A percentile compares a stretch with the other conserved stretches of the same genome.
phyloP scores from a whole-genome alignment of 176 grass and related monocot genomes.

The Oryza glaberrima region DNA sequence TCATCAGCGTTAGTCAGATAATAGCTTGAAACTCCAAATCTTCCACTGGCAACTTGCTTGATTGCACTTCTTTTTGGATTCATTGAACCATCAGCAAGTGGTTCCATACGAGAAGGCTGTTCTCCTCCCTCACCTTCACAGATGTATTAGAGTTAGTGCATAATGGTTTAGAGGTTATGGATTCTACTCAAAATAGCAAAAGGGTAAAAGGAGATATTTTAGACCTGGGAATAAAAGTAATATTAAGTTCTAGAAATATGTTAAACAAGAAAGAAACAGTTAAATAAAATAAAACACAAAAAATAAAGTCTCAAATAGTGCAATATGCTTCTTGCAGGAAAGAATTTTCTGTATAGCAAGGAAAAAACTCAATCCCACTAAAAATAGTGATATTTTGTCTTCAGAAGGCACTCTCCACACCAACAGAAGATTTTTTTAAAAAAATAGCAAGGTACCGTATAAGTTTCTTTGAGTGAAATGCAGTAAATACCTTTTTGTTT shows the following conservation, averaged over 20 bases:
- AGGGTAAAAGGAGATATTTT: slow-evolving; percentile 4
- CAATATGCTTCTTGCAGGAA: not conserved
- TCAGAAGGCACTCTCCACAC: not conserved
- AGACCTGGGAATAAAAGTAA: not conserved
- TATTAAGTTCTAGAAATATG: slow-evolving; percentile 22
- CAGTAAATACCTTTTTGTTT: slow-evolving; percentile 10
- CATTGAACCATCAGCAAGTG: slow-evolving; percentile 82
- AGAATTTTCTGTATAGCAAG: not conserved
- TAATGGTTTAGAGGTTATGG: not conserved
- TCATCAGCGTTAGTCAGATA: slow-evolving; percentile 98
- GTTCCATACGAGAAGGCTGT: slow-evolving; percentile 92
- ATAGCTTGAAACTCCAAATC: slow-evolving; percentile 97
- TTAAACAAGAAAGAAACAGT: not conserved
- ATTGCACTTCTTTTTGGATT: slow-evolving; percentile 98
- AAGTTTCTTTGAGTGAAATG: slow-evolving; percentile 29
- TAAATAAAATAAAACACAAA: slow-evolving; percentile 1
- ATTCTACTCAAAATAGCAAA: slow-evolving; percentile 24
- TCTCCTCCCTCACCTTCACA: slow-evolving; percentile 95
- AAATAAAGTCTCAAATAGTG: slow-evolving; percentile 1
- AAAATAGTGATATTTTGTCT: not conserved
- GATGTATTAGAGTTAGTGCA: slow-evolving; percentile 13
- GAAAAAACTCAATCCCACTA: slow-evolving; percentile 9
- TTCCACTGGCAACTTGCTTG: slow-evolving; percentile 97
- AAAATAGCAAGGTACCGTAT: slow-evolving; percentile 7
- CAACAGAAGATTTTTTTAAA: not conserved